Base-by-base conservation (phyloP, 305 asterid species). In the Petunia hybrid region DNA sequence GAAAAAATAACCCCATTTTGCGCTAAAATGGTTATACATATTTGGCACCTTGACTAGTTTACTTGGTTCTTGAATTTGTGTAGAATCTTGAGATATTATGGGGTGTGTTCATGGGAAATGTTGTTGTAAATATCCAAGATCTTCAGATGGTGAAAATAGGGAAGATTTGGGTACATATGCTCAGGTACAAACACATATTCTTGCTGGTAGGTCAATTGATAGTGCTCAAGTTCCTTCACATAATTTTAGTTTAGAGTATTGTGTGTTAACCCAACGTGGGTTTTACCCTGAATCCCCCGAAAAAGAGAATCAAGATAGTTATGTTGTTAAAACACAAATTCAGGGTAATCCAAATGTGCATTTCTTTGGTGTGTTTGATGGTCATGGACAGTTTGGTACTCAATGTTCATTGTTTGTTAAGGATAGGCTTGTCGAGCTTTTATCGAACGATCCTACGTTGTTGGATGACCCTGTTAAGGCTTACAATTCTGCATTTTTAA, bases 301-400 rank as follows among this genome's bases (percentile, higher is more conserved):
- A 45, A 95, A 92, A 84, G 98, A 91, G 84, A 95, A 95, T 80
- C 98, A 95, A 85, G 98, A 95, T 84, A 89, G 97, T 83, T 92
- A 79, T 84, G 94, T 94, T 80, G 83, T 95, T 66, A 89, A 68
- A 83, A 92, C 95, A 6, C 84, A 84, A 78, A 65, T 95, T 66
- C 94, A 89, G 85, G 97, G 93, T 59, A 92, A 92, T 85, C 97
- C 94, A 31, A 89, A 93, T 91, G 97, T 89, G 65, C 99, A 95
- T 89, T 95, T 95, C 92, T 93, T 91, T 84, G 99, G 98, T 71
- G 99, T 95, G 82, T 95, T 93, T 87, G 99, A 95, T 83, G 99
- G 99, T 80, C 99, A 95, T 76, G 99, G 99, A 42, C 82, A 85
- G 62, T 85, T 81, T 78, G 99, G 99, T 75, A 81, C 97, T 4